Base-by-base conservation (phyloP, 164 flowering plant species). In the Piper betle region DNA sequence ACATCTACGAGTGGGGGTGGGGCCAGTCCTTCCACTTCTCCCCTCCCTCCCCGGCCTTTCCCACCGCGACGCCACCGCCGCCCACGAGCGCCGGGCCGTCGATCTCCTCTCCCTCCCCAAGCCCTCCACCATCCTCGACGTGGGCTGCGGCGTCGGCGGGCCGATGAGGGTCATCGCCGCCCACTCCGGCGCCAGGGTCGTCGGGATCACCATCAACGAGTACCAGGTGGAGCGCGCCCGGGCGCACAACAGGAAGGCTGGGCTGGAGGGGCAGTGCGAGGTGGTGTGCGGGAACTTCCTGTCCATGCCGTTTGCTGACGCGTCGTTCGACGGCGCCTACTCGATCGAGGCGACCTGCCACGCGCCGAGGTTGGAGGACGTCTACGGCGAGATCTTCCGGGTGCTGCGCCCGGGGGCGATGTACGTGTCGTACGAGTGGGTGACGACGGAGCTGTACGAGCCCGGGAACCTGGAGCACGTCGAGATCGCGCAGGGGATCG, bases 1-100 rank as follows among this genome's bases (percentile, higher is more conserved):
- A 92, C 61, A 92, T 92, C 63, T 92, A 89, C 77, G 96, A 89
- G 70, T 92, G 98, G 98, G 96, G 98, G 0, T 92, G 96, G 98
- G 96, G 96, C 2, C 96, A 89, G 66, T 78, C 84, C 65, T 89
- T 92, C 79, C 96, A 92, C 63, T 92, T 92, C 75, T 82, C 90
- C 16, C 98, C 0, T 74, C 88, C 48, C 33, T 89, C 52, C 84
- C 82, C 18, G 89, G 89, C 0, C 82, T 83, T 37, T 87, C 96
- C n/a, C 79, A 92, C 77, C 82, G 77, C 6, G 96, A 87, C 0
- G 86, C 91, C 62, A 92, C 98, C 57, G 77, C 88, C 48, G 56
- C 80, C 61, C 98, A 89, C 71, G 96, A 92, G 66, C 87, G 84
- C 67, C 81, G 77, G 85, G 96, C 90, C 69, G 96, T 79, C 40